A percentile compares a stretch with the other conserved stretches of the same genome.
Evolutionary conservation across 805 yeast species (phyloP).

Genomic region (Lachancea sp.): DNA sequence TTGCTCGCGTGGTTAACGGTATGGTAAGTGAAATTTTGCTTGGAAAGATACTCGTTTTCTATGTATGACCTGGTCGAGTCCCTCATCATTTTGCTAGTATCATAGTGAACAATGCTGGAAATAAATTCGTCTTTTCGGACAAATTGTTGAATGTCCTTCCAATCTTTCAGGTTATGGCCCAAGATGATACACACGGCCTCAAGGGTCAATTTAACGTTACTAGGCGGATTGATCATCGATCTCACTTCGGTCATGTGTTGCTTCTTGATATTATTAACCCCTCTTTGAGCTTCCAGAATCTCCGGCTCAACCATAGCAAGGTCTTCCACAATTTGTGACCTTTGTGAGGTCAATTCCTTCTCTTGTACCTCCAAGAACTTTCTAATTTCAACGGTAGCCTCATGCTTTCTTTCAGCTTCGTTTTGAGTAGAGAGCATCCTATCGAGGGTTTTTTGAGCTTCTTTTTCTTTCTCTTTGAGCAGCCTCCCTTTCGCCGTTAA

Average conservation of each 20-base stretch:
- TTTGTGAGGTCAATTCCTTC: slow-evolving; percentile 47
- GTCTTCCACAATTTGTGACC: slow-evolving; percentile 50
- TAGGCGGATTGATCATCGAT: slow-evolving; percentile 88
- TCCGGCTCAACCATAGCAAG: slow-evolving; percentile 80
- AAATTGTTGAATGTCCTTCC: slow-evolving; percentile 82
- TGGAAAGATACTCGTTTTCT: slow-evolving; percentile 52
- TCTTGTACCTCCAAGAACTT: slow-evolving; percentile 65
- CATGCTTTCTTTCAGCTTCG: slow-evolving; percentile 86
- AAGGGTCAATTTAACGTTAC: slow-evolving; percentile 72
- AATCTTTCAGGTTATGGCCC: slow-evolving; percentile 56
- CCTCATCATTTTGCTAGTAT: slow-evolving; percentile 53
- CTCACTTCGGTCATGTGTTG: slow-evolving; percentile 85
- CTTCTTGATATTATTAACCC: slow-evolving; percentile 89
- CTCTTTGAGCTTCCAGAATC: slow-evolving; percentile 72
- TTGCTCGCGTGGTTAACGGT: slow-evolving; percentile 83
- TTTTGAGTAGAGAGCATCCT: slow-evolving; percentile 79
- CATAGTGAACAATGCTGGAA: slow-evolving; percentile 68
- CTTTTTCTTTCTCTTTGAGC: slow-evolving; percentile 51
- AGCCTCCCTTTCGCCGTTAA: slow-evolving; percentile 47
- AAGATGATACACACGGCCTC: slow-evolving; percentile 83
- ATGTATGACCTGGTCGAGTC: slow-evolving; percentile 47
- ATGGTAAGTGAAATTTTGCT: slow-evolving; percentile 61
- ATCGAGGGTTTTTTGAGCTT: slow-evolving; percentile 66
- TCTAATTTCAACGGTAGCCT: slow-evolving; percentile 73
- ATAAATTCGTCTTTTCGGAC: slow-evolving; percentile 85